phyloP scores from a whole-genome alignment of 768 basidiomycete genomes.

The Leucocoprinus leucothites region DNA sequence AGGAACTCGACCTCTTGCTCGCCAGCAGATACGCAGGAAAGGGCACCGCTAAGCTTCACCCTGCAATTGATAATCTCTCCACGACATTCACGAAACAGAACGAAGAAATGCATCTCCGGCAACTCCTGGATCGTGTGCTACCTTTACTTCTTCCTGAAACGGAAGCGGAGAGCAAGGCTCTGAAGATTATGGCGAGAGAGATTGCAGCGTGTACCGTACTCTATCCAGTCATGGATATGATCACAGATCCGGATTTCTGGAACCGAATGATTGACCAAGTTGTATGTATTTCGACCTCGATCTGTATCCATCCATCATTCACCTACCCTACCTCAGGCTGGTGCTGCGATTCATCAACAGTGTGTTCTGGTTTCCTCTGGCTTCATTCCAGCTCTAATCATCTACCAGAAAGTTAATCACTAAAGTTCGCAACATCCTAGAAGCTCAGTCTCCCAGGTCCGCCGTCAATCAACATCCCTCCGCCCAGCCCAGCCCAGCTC shows the following conservation, averaged over 20 bases:
- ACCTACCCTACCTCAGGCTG: slow-evolving; percentile 32
- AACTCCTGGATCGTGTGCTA: slow-evolving; percentile 67
- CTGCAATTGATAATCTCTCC: slow-evolving; percentile 84
- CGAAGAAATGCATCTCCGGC: slow-evolving; percentile 81
- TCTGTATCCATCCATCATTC: neutral
- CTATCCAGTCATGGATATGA: slow-evolving; percentile 87
- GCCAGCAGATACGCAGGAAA: slow-evolving; percentile 77
- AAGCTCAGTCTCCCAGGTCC: slow-evolving; percentile 69
- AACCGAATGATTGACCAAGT: slow-evolving; percentile 90
- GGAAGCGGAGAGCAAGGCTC: slow-evolving; percentile 66
- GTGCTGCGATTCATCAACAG: slow-evolving; percentile 52
- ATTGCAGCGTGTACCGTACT: slow-evolving; percentile 79
- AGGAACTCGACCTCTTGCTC: slow-evolving; percentile 83
- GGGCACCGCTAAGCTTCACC: slow-evolving; percentile 67
- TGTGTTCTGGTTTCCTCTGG: slow-evolving; percentile 18
- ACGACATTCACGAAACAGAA: slow-evolving; percentile 87
- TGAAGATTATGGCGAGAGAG: slow-evolving; percentile 77
- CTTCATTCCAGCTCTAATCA: slow-evolving; percentile 1
- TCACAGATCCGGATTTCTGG: slow-evolving; percentile 97
- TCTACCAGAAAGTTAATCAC: slow-evolving; percentile 71
- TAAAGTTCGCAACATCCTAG: slow-evolving; percentile 81
- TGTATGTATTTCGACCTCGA: slow-evolving; percentile 44
- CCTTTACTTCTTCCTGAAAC: slow-evolving; percentile 72
- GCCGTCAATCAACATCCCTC: slow-evolving; percentile 33
- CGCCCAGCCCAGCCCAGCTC: slow-evolving; percentile 29